Evolutionary conservation across 441 rosid species (phyloP), one percentile per base, ranked within the genome.

Genomic region (Aleurites moluccanus): DNA sequence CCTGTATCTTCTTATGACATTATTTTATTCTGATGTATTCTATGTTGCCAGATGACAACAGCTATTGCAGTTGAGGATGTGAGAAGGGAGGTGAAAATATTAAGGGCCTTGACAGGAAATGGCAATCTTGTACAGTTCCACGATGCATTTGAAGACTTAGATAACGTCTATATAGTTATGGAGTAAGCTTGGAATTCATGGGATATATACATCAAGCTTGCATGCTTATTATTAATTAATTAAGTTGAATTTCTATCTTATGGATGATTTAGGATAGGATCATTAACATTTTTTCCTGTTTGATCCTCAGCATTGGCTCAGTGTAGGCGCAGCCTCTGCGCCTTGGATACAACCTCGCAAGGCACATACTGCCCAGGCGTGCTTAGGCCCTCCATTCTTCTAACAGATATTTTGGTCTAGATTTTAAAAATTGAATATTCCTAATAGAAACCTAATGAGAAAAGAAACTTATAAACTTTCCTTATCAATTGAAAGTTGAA

Each of bases 11-110:
- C 8, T 73, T n/a, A 63, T 0, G 10, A 28, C 72, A 53, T 50
- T n/a, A 8, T 68, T 25, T 28, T 20, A 14, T 42, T 50, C 3
- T 52, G 56, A 62, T 70, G 45, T 21, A 42, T 69, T 30, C 30
- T 28, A 28, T 25, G 10, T 72, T 78, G 62, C 57, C 81, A 93
- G 98, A 95, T 95, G 98, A 90, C 95, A 10, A 93, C 97, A 20
- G 95, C 97, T 64, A 93, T 95, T 86, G 93, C 99, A 11, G 86
- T 93, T 80, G 98, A 95, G 84, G 98, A 95, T 87, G 97, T 95
- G 72, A 88, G 98, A 81, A 92, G 98, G 86, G 99, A 95, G 87
- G 99, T 93, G 63, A 95, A 88, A 80, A 88, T 95, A 76, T 75
- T 95, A 79, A 86, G 88, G 81, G 92, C 94, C 63, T 87, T 93